Evolutionary conservation across 2,329 filamentous ascomycete genomes (phyloP).

Genomic region (Sporothrix brasiliensis): DNA sequence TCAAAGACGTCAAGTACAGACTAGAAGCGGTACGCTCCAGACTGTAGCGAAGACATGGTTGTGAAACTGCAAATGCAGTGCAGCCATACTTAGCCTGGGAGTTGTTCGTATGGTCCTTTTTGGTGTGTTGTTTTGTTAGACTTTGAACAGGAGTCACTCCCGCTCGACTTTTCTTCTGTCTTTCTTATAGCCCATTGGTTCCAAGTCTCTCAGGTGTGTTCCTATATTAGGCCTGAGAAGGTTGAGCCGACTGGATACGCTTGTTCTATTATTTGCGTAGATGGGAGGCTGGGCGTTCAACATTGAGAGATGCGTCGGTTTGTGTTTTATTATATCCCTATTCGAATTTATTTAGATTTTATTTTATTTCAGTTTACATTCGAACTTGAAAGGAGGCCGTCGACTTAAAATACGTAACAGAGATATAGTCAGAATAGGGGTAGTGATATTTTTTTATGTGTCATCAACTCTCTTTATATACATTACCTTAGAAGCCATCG

Average conservation of each 20-base stretch:
- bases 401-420: background rate
- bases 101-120: conserved; percentile 16
- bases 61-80: background rate
- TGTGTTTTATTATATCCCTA: background rate
- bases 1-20: conserved; percentile 95
- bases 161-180: background rate
- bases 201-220: background rate
- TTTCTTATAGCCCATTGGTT: background rate
- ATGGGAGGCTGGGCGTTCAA: background rate
- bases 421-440: conserved; percentile 8
- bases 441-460: conserved; percentile 12
- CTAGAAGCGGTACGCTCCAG: conserved; percentile 90
- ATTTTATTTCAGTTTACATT: background rate
- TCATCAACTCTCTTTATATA: conserved; percentile 15
- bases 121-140: background rate
- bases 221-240: background rate
- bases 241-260: background rate
- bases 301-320: background rate
- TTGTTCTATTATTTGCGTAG: background rate
- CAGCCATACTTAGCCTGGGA: background rate
- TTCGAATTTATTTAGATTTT: background rate
- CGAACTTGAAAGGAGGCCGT: no score
- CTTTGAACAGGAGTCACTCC: conserved; percentile 20
- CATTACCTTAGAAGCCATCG: conserved; percentile 5
- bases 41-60: conserved; percentile 49